Base-by-base conservation (phyloP, 148 eudicot genomes). In the Dysphania ambrosioides region DNA sequence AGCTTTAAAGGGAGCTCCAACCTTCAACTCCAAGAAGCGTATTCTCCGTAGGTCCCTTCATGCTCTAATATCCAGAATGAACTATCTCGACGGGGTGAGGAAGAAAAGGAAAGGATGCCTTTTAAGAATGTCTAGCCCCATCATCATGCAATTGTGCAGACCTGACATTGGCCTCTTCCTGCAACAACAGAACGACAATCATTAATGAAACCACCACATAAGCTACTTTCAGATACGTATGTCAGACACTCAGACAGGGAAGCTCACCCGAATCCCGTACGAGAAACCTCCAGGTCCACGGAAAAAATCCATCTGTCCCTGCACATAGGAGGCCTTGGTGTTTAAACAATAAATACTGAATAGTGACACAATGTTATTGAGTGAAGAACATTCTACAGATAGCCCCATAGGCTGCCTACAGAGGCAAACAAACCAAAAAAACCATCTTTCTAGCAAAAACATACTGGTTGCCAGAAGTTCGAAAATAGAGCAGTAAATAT, bases 261-360 rank as follows among this genome's bases (percentile, higher is more conserved):
- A 77, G 88, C 97, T 84, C 67, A 91, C 98, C 89, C 97, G 95
- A 72, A 91, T 87, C 66, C 87, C 88, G 76, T 89, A 94, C 5
- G 87, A 47, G 77, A 86, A 94, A 79, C 76, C 81, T 41, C 69
- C 40, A 71, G 89, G 87, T 75, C 86, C 56, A 62, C 96, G 87
- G 58, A 94, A 91, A 79, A 91, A 89, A 61, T 94, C 98, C 98
- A 94, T 94, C 78, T 89, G 98, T 32, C 97, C 96, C 93, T 88
- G 87, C 78, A 85, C 76, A 61, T 55, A 60, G 29, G 30, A 38
- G 58, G 16, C 19, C 30, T 27, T 3, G 23, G 13, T 16, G 31
- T 31, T 68, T 18, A 61, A 56, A 56, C 57, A 8, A 32, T 59
- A 16, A 24, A 59, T 9, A 23, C 26, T 31, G 21, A 47, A 15